Conservation (phyloP, 179 eudicot genomes). For the Pouteria campechiana region DNA sequence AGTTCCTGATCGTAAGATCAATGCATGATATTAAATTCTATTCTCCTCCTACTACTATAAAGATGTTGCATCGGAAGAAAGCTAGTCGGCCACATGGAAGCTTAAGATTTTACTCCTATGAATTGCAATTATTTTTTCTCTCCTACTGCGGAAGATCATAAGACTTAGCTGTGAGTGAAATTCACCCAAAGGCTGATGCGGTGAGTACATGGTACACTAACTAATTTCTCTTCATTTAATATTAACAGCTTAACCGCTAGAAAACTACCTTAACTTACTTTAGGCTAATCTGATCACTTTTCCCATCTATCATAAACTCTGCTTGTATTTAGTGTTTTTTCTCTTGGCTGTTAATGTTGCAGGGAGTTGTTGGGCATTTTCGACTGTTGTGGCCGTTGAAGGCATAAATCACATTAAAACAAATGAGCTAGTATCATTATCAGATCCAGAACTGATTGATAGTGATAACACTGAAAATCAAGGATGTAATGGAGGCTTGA, state of each 20-base stretch:
- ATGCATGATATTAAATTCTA: no score
- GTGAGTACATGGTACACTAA: no score
- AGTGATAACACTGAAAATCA: conserved; percentile 31
- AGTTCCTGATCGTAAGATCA: no score
- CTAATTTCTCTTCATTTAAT: not conserved
- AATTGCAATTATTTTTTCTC: no score
- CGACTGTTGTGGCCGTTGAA: conserved; percentile 52
- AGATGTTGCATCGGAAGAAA: conserved; percentile 71
- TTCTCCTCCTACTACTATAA: no score
- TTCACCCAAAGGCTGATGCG: no score
- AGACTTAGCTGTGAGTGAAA: no score
- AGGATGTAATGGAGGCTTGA: conserved; percentile 64
- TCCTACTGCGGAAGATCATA: no score
- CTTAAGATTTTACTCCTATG: no score
- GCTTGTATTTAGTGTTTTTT: not conserved
- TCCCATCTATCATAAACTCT: not conserved
- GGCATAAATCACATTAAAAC: conserved; percentile 53
- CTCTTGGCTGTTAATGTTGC: conserved; percentile 4
- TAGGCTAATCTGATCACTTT: not conserved
- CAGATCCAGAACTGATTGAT: conserved; percentile 61
- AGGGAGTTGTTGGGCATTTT: conserved; percentile 85
- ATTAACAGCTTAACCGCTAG: no score
- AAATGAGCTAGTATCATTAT: conserved; percentile 32
- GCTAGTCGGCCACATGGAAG: no score
- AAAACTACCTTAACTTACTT: no score